These are phyloP conservation scores for Cajanus cajan DNA, from an alignment of 306 rosid species.

Conservation along the genomic window DNA sequence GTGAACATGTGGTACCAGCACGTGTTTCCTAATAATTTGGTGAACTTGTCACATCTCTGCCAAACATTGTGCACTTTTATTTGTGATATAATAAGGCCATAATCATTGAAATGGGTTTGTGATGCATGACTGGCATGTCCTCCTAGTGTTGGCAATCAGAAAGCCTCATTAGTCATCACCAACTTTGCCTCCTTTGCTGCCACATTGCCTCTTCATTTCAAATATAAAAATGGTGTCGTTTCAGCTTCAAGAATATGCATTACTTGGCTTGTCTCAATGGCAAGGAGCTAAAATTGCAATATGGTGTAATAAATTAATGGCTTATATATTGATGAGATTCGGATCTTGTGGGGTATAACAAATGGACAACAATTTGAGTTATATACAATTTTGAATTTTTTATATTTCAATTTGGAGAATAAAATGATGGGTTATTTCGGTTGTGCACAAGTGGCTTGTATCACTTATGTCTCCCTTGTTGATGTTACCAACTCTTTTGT, in stretches of 20 bases:
- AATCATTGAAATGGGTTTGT: background rate
- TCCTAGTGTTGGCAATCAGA: constrained; percentile 18
- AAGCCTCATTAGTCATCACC: constrained; percentile 31
- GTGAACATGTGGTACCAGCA: constrained; percentile 24
- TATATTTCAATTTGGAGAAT: constrained; percentile 16
- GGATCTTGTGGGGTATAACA: constrained; percentile 16
- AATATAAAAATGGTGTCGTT: background rate
- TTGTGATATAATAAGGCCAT: background rate
- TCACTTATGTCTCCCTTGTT: background rate
- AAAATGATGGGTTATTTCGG: background rate
- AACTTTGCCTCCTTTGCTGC: constrained; percentile 38
- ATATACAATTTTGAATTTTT: background rate
- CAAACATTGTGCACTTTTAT: constrained; percentile 31
- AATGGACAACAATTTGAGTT: constrained; percentile 3
- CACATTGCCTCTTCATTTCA: constrained; percentile 28
- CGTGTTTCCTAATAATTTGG: constrained; percentile 31
- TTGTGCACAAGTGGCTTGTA: constrained; percentile 44
- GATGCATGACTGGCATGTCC: constrained; percentile 37
- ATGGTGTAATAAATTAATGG: constrained; percentile 5
- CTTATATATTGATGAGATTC: background rate
- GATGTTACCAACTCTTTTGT: no score
- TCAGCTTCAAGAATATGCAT: background rate
- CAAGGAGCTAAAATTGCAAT: constrained; percentile 19
- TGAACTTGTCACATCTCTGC: constrained; percentile 35
- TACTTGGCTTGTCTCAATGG: constrained; percentile 33